A percentile compares a stretch with the other conserved stretches of the same genome.
These are phyloP conservation scores for Termitomyces sp. DNA, from an alignment of 768 basidiomycete genomes.

Conservation along the genomic window DNA sequence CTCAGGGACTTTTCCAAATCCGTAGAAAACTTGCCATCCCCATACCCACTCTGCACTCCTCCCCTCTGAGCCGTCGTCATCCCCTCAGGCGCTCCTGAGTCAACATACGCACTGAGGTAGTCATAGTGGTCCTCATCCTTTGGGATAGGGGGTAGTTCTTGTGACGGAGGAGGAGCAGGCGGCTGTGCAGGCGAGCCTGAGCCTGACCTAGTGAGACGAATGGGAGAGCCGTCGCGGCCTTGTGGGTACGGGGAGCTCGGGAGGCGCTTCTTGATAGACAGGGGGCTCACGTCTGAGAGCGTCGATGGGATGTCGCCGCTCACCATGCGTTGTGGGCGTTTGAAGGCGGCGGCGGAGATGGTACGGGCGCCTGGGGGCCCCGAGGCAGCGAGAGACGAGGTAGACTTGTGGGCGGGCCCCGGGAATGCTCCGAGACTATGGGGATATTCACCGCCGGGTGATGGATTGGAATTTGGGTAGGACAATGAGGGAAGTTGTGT, in stretches of 20 bases:
- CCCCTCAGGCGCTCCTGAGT: constrained; percentile 11
- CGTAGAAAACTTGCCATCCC: constrained; percentile 41
- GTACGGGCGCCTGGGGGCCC: constrained; percentile 43
- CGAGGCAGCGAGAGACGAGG: constrained; percentile 13
- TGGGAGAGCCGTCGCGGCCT: constrained; percentile 15
- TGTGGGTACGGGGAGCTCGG: constrained; percentile 41
- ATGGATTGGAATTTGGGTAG: constrained; percentile 24
- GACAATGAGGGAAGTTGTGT: constrained; percentile 16
- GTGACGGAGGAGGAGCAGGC: constrained; percentile 14
- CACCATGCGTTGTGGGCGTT: constrained; percentile 39
- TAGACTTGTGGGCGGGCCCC: constrained; percentile 12
- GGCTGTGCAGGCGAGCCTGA: constrained; percentile 14
- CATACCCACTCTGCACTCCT: constrained; percentile 25
- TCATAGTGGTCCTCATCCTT: constrained; percentile 49
- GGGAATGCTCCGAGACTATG: constrained; percentile 19
- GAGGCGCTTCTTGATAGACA: constrained; percentile 46
- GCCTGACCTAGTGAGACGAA: constrained; percentile 5
- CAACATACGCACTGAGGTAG: constrained; percentile 54
- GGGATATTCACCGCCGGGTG: constrained; percentile 32
- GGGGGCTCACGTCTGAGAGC: constrained; percentile 42
- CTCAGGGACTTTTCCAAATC: constrained; percentile 30
- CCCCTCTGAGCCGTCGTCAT: not conserved
- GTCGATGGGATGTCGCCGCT: constrained; percentile 20
- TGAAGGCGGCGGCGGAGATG: constrained; percentile 76
- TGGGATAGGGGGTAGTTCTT: constrained; percentile 10